Evolutionary conservation across 306 rosid genomes (phyloP).

Genomic region (Ammopiptanthus mongolicus): DNA sequence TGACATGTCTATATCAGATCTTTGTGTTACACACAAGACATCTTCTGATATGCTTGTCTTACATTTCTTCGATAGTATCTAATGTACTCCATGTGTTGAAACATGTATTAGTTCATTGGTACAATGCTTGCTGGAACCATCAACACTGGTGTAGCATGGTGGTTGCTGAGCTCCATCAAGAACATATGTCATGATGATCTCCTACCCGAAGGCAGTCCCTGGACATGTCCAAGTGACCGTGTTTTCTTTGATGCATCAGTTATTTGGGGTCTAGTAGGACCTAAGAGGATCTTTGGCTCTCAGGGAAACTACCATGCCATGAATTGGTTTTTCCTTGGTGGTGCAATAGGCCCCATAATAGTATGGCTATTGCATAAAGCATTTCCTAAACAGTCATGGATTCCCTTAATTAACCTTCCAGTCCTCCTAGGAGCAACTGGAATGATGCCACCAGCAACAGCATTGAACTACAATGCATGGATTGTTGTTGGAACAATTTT

Average conservation of each 20-base stretch:
- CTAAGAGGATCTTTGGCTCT: constrained; percentile 52
- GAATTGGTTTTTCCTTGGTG: constrained; percentile 84
- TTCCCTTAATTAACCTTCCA: constrained; percentile 72
- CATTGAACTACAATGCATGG: constrained; percentile 76
- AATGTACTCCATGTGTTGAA: neutral
- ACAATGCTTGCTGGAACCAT: constrained; percentile 59
- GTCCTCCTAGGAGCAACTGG: constrained; percentile 71
- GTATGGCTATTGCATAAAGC: constrained; percentile 55
- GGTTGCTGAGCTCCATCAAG: constrained; percentile 43
- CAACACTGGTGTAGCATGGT: constrained; percentile 58
- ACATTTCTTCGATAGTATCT: neutral
- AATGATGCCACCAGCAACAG: constrained; percentile 68
- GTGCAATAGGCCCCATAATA: constrained; percentile 57
- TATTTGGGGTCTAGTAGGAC: constrained; percentile 79
- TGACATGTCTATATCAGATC: no score
- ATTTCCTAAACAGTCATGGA: constrained; percentile 64
- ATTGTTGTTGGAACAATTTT: constrained; percentile 55
- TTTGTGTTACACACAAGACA: neutral
- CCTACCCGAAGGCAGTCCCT: constrained; percentile 55
- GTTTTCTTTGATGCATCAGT: constrained; percentile 80
- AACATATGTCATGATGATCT: constrained; percentile 41
- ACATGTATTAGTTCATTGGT: constrained; percentile 41
- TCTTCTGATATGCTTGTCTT: neutral
- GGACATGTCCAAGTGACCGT: constrained; percentile 67
- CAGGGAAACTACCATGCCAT: constrained; percentile 46